A percentile compares a stretch with the other conserved stretches of the same genome.
Evolutionary conservation across 257 asterid genomes (phyloP).

Genomic region (Thymus quinquecostatus): DNA sequence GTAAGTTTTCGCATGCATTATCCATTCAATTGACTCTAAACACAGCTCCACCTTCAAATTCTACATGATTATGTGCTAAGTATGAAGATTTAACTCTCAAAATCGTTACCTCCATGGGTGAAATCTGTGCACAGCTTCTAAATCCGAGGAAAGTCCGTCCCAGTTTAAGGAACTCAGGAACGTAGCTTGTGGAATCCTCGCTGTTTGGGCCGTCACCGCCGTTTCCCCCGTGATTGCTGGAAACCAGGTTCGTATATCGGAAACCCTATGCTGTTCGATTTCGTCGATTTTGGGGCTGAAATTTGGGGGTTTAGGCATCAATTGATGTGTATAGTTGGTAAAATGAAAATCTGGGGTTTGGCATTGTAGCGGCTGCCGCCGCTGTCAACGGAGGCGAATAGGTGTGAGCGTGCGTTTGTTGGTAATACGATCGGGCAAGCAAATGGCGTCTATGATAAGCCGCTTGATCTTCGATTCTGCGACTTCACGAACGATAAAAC

Average conservation of each 20-base stretch:
- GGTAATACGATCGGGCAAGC: constrained; percentile 98
- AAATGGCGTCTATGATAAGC: constrained; percentile 93
- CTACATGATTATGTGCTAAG: not conserved
- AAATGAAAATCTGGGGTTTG: constrained; percentile 15
- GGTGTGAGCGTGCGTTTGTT: constrained; percentile 91
- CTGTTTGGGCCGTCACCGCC: constrained; percentile 78
- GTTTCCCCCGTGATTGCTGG: constrained; percentile 89
- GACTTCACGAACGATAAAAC: constrained; percentile 87
- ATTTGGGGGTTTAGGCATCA: not conserved
- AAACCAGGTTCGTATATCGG: constrained; percentile 44
- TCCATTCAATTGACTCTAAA: too few relatives aligned
- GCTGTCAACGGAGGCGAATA: constrained; percentile 75
- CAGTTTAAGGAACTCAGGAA: constrained; percentile 65
- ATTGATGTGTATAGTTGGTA: not conserved
- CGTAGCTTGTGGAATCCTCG: constrained; percentile 83
- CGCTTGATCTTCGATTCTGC: constrained; percentile 95
- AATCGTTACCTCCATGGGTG: not conserved
- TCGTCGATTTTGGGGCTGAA: not conserved
- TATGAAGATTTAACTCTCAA: not conserved
- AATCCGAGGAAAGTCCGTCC: constrained; percentile 33
- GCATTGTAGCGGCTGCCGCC: constrained; percentile 90
- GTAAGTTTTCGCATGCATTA: constrained; percentile 42
- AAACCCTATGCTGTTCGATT: not conserved
- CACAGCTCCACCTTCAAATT: too few relatives aligned
- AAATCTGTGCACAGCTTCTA: constrained; percentile 38